Conservation (phyloP, 2,329 filamentous ascomycete species). For the Aspergillus phoenicis region DNA sequence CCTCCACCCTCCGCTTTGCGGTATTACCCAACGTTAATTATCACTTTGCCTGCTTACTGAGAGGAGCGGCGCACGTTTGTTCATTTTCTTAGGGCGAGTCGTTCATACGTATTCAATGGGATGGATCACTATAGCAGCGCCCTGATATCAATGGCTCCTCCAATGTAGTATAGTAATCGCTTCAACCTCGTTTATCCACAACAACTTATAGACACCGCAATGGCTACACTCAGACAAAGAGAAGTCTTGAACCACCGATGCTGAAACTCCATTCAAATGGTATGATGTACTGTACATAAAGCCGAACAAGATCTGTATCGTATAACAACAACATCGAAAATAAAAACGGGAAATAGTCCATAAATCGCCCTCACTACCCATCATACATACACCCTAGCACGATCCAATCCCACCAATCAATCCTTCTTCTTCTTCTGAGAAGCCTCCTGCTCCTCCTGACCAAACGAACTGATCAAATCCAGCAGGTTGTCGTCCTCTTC, state of each 20-base stretch:
- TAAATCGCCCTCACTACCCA: neutral
- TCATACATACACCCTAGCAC: neutral
- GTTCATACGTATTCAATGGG: constrained; percentile 15
- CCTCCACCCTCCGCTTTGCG: constrained; percentile 4
- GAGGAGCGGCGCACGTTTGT: constrained; percentile 18
- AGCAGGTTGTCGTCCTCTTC: constrained; percentile 58
- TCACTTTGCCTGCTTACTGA: constrained; percentile 8
- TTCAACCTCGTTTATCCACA: neutral
- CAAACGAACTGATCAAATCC: constrained; percentile 59
- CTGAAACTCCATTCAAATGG: constrained; percentile 16
- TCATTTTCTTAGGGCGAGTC: constrained; percentile 16
- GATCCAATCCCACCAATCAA: constrained; percentile 26
- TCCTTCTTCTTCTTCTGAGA: constrained; percentile 36
- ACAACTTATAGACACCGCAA: neutral
- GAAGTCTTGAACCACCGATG: constrained; percentile 8
- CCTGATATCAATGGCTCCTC: constrained; percentile 7
- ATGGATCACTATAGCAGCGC: constrained; percentile 14
- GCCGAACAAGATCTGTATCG: constrained; percentile 5
- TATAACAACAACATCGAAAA: constrained; percentile 12
- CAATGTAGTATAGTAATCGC: neutral
- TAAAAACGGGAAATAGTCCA: constrained; percentile 1
- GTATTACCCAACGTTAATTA: constrained; percentile 1
- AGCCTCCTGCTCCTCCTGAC: constrained; percentile 42
- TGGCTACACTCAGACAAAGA: neutral
- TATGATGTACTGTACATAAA: constrained; percentile 22